Base-by-base conservation (phyloP, 169 alveolate genomes). In the Pseudocohnilembus persalinus region DNA sequence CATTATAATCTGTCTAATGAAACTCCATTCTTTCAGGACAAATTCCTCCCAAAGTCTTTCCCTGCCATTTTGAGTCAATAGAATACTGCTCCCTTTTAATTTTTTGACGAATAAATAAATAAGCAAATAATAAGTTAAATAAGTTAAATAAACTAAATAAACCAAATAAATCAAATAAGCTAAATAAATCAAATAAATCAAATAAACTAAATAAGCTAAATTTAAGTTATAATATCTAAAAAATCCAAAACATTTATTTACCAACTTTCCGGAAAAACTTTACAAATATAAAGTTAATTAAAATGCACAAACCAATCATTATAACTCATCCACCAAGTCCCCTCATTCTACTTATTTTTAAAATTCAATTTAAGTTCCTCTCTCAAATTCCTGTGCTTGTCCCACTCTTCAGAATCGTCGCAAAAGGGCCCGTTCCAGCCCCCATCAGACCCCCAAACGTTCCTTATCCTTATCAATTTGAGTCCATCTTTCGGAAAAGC, bases 321-420 rank as follows among this genome's bases (percentile, higher is more conserved):
- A 82, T 90, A 96, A 64, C 94, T 89, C 98, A 96, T 96, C 98
- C 98, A 96, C 96, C 96, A 96, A 30, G 97, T 96, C 31, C 98
- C 98, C 89, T 96, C 98, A 34, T 94, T 93, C 49, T 85, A 79
- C 29, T 85, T 85, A 26, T 76, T 49, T 74, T 92, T 90, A 85
- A 96, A 95, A 33, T 84, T 93, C 75, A 94, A 92, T 49, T 94
- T 88, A 49, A 96, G 92, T 88, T 94, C 93, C 77, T 94, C 97
- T 90, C 93, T 94, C 74, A 95, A 88, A 29, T 94, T 96, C 88
- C 95, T 94, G 84, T 94, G 92, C 86, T 94, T 94, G 84, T 96
- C 98, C 98, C 98, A 96, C 31, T 94, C 96, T 89, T 96, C 98
- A 86, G 95, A 97, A 75, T 96, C 98, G 74, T 95, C 96, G 20